phyloP scores from a whole-genome alignment of 176 grass and related monocot genomes.

The Musa acuminata region DNA sequence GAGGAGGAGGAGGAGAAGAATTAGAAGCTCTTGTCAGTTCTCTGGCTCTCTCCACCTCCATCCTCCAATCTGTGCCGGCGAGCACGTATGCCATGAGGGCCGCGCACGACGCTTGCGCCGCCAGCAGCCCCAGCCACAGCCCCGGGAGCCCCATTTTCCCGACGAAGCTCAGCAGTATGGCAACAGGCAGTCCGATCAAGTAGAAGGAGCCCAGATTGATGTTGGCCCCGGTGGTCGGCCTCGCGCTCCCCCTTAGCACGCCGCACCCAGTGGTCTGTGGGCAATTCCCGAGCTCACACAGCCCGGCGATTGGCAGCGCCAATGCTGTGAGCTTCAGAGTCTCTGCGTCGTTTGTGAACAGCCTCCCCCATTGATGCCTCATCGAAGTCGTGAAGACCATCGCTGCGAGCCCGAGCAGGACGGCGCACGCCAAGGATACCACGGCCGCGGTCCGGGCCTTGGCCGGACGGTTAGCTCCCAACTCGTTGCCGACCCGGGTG shows the following conservation, averaged over 20 bases:
- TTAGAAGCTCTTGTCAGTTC: conserved; percentile 36
- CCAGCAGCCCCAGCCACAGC: conserved; percentile 79
- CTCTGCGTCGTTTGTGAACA: conserved; percentile 67
- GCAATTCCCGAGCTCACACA: conserved; percentile 93
- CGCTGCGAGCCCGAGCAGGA: conserved; percentile 34
- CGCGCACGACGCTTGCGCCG: conserved; percentile 72
- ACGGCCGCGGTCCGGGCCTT: conserved; percentile 43
- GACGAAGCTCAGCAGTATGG: conserved; percentile 50
- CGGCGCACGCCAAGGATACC: conserved; percentile 41
- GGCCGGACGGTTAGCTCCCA: conserved; percentile 42
- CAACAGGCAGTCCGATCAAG: conserved; percentile 91
- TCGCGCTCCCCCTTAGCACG: conserved; percentile 69
- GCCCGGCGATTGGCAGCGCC: conserved; percentile 76
- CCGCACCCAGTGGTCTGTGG: conserved; percentile 93
- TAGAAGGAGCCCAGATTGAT: conserved; percentile 93
- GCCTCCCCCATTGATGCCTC: conserved; percentile 45
- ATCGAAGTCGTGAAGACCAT: conserved; percentile 66
- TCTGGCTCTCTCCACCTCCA: conserved; percentile 55
- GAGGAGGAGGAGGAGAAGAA: background rate
- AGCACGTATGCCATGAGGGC: conserved; percentile 59
- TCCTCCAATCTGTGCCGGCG: conserved; percentile 55
- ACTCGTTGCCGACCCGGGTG: conserved; percentile 71
- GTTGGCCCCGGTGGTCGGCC: conserved; percentile 55
- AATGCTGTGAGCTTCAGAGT: conserved; percentile 54
- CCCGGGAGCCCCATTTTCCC: conserved; percentile 66